Percentiles rank a stretch among this genome's conserved stretches.
phyloP scores from a whole-genome alignment of 2,329 filamentous ascomycete species.

The Diaporthe eres region DNA sequence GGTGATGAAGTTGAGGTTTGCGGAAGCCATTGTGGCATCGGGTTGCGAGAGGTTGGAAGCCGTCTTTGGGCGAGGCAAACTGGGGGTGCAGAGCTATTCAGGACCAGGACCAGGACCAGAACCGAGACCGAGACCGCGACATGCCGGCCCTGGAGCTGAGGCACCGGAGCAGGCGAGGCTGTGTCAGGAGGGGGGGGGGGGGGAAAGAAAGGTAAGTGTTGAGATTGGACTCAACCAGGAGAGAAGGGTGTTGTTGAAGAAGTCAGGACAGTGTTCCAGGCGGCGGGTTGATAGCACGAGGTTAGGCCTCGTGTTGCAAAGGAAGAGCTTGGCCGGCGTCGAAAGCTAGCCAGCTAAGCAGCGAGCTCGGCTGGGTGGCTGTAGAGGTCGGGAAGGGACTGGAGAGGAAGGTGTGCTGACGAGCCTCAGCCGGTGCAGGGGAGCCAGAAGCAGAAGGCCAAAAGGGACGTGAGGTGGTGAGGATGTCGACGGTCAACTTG shows the following conservation, averaged over 20 bases:
- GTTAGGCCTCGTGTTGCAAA: background rate
- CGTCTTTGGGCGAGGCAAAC: background rate
- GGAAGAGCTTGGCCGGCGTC: background rate
- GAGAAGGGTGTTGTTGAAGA: background rate
- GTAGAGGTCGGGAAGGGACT: background rate
- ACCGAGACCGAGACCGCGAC: slow-evolving; percentile 14
- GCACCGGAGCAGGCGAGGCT: background rate
- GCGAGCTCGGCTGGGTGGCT: background rate
- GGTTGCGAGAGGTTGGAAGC: background rate
- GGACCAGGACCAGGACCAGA: slow-evolving; percentile 19
- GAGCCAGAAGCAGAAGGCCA: background rate
- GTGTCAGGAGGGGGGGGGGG: too few species aligned
- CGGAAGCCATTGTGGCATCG: slow-evolving; percentile 69
- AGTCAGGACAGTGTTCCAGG: background rate
- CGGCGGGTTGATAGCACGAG: background rate
- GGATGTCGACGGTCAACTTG: slow-evolving; percentile 12
- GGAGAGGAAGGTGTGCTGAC: background rate
- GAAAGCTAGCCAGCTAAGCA: background rate
- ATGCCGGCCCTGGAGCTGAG: slow-evolving; percentile 21
- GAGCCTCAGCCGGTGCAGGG: background rate
- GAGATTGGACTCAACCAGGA: background rate
- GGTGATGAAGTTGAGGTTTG: slow-evolving; percentile 95
- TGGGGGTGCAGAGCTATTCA: background rate
- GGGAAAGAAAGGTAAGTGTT: background rate
- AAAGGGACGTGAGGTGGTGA: background rate